Percentiles rank a stretch among this genome's conserved stretches.
These are phyloP conservation scores for Hagleromyces aurorensis DNA, from an alignment of 805 yeast species.

Conservation along the genomic window DNA sequence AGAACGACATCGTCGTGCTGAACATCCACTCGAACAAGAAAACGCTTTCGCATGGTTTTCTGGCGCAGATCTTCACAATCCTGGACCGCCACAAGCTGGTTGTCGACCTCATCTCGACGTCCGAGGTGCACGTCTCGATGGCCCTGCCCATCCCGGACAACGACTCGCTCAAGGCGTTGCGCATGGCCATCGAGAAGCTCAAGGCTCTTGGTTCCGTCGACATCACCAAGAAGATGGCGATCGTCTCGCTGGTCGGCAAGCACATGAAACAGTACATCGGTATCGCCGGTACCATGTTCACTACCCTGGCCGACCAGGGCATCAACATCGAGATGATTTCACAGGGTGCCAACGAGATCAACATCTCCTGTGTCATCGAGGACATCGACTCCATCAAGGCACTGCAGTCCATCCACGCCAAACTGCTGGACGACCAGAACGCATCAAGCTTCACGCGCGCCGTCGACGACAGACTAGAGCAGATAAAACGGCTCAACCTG, in stretches of 20 bases:
- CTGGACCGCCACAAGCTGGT: conserved; percentile 78
- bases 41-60: conserved; percentile 87
- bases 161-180: conserved; percentile 50
- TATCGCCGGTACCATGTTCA: conserved; percentile 95
- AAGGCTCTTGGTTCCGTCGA: conserved; percentile 82
- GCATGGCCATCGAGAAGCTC: conserved; percentile 70
- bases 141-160: conserved; percentile 74
- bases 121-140: conserved; percentile 98
- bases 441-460: conserved; percentile 28
- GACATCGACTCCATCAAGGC: conserved; percentile 80
- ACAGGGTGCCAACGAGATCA: conserved; percentile 97
- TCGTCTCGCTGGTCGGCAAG: conserved; percentile 90
- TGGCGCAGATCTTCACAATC: conserved; percentile 82
- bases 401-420: conserved; percentile 74
- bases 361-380: conserved; percentile 89
- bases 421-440: conserved; percentile 50
- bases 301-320: conserved; percentile 82
- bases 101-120: conserved; percentile 92
- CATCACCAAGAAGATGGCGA: conserved; percentile 78
- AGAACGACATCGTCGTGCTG: conserved; percentile 82
- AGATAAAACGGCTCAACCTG: conserved; percentile 34
- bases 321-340: conserved; percentile 96
- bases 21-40: conserved; percentile 92
- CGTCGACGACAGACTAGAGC: conserved; percentile 39
- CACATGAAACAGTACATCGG: conserved; percentile 97